Evolutionary conservation across 2,329 filamentous ascomycete species (phyloP).

Genomic region (Keithomyces neogunnii): DNA sequence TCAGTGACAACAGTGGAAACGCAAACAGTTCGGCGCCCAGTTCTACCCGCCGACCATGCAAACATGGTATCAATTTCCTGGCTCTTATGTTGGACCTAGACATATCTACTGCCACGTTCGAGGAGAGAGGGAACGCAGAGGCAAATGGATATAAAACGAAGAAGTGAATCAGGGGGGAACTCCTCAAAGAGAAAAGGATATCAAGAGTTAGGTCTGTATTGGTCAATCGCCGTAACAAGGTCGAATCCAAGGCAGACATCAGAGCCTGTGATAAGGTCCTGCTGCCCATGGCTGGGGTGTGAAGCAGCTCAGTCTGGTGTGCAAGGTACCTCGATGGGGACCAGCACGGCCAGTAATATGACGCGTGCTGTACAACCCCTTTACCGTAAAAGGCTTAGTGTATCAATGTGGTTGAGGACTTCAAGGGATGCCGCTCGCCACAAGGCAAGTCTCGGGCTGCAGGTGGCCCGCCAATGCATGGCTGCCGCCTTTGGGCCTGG

Average conservation of each 20-base stretch:
- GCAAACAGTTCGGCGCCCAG: background rate
- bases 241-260: no score
- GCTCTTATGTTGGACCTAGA: background rate
- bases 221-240: no score
- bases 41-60: background rate
- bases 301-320: constrained; percentile 1
- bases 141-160: no score
- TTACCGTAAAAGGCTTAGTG: constrained; percentile 11
- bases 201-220: no score
- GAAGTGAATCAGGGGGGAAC: no score
- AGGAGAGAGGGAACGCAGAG: no score
- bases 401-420: constrained; percentile 15
- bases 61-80: background rate
- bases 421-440: background rate
- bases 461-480: constrained; percentile 1
- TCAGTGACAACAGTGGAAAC: background rate
- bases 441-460: background rate
- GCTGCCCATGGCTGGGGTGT: no score
- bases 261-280: no score
- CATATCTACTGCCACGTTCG: no score
- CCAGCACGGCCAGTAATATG: constrained; percentile 1
- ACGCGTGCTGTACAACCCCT: background rate
- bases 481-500: background rate
- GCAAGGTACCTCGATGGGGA: constrained; percentile 3
- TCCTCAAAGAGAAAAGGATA: no score